Evolutionary conservation across 2,329 filamentous ascomycete genomes (phyloP), one percentile per base, ranked within the genome.

Genomic region (Ophiocordyceps sinensis): DNA sequence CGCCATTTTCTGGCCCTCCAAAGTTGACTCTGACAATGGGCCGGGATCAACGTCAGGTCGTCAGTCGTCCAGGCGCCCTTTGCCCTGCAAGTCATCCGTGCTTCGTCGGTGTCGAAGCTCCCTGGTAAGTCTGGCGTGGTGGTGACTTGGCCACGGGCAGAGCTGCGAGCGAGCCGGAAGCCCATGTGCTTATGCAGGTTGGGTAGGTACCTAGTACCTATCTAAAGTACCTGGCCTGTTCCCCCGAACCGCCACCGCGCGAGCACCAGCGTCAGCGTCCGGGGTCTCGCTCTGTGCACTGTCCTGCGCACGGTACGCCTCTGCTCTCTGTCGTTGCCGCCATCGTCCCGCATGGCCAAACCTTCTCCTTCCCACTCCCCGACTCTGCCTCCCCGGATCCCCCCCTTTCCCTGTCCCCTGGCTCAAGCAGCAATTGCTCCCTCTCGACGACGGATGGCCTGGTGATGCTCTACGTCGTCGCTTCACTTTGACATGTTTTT

Each of bases 391-490:
- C 45, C 44, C 43, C 45, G 9, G 17, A 19, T 23, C 28, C 29
- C 35, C 13, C 35, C 47, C 42, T 37, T 38, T 39, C 32, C 21
- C 39, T 36, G 40, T 48, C 43, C 46, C 43, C 51, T 44, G 41
- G 46, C 40, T 38, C 40, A 46, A 48, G 47, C 53, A 51, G 48
- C 47, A 50, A 46, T 44, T 45, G 44, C 51, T 49, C 52, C 49
- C 49, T 45, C 45, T 45, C 44, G 47, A 55, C 50, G 44, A 51
- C 52, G 35, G 50, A 47, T 50, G 48, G 50, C 49, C 53, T 55
- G 51, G 50, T 50, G 51, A 56, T 50, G 52, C 45, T 49, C 48
- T 45, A 44, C 39, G 38, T 41, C 45, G 43, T 40, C 41, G 44
- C 45, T 41, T 43, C 41, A 43, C 52, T 50, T 47, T 53, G 48